These are phyloP conservation scores for Solanum hybrid DNA, from an alignment of 305 asterid species.

Conservation along the genomic window DNA sequence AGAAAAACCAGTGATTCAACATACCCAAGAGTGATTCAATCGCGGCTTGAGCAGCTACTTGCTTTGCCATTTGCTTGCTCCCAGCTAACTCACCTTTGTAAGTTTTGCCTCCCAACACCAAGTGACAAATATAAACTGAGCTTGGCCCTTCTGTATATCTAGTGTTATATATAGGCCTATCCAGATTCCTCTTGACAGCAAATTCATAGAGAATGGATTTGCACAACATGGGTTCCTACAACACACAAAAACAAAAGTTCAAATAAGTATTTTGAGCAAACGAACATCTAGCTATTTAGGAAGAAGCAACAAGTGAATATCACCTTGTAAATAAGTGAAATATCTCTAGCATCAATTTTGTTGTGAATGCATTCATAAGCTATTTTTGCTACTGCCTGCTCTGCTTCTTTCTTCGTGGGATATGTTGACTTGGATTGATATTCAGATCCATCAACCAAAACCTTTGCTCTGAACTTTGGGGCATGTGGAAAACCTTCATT, in stretches of 20 bases:
- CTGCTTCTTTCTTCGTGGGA: constrained; percentile 11
- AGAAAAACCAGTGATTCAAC: background rate
- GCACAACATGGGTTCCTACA: constrained; percentile 16
- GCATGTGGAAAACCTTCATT: constrained; percentile 23
- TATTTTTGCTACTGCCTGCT: constrained; percentile 20
- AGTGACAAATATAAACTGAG: constrained; percentile 9
- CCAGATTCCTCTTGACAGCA: constrained; percentile 19
- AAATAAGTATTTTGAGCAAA: background rate
- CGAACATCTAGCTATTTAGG: background rate
- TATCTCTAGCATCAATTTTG: background rate
- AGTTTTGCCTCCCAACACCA: constrained; percentile 13
- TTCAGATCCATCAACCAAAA: constrained; percentile 5
- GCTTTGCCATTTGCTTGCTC: constrained; percentile 29
- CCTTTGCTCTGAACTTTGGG: constrained; percentile 18
- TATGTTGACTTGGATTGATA: constrained; percentile 10
- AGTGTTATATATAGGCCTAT: constrained; percentile 14
- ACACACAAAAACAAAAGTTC: background rate
- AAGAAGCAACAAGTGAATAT: background rate
- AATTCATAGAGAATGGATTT: constrained; percentile 26
- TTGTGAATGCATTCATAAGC: constrained; percentile 13
- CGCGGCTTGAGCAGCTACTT: constrained; percentile 18
- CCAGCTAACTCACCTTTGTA: constrained; percentile 16
- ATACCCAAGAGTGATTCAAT: constrained; percentile 22
- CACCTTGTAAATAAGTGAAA: constrained; percentile 10
- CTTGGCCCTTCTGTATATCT: background rate